Evolutionary conservation across 2,329 filamentous ascomycete species (phyloP), one percentile per base, ranked within the genome.

Genomic region (Westerdykella sp.): DNA sequence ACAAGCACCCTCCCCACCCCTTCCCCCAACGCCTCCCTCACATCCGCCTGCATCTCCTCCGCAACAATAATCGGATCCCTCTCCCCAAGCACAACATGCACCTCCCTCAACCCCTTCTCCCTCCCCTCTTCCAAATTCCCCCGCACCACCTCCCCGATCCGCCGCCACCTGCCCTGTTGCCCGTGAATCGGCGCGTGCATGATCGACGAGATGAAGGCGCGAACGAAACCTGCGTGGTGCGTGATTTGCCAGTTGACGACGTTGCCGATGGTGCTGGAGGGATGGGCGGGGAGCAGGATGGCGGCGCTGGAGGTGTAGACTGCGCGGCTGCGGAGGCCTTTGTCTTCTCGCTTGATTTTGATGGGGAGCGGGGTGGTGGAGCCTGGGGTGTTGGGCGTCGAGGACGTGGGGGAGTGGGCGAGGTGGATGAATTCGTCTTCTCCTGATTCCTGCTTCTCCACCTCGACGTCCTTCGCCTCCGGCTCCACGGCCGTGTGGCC

Each of bases 161-260:
- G 65, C 18, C 60, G 60, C 85, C 85, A 91, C 34, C 79, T 72
- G 31, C 73, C 70, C 43, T 80, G 74, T 50, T 84, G 77, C 11
- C 76, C 74, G 48, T 83, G 79, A 16, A 90, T 80, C 0, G 86
- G 87, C 2, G 81, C 83, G 55, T 84, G 68, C 15, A 81, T 75
- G 52, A 91, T 83, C 23, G 78, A 81, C 44, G 80, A 85, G 55
- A 88, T 76, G 56, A 89, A 89, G 0, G 85, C 78, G 2, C 73
- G 70, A 5, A 87, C 70, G 56, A 87, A 90, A 0, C 84, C 87
- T 1, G 63, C 57, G 59, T 91, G 84, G 22, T 76, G 59, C 30
- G 73, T 69, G 15, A 87, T 68, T 65, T 91, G 86, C 83, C 85
- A 89, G 37, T 70, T 66, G 39, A 88, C 80, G 0, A 84, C 77